phyloP scores from a whole-genome alignment of 225 moss, liverwort and hornwort species.

The Antitrichia curtipendula region DNA sequence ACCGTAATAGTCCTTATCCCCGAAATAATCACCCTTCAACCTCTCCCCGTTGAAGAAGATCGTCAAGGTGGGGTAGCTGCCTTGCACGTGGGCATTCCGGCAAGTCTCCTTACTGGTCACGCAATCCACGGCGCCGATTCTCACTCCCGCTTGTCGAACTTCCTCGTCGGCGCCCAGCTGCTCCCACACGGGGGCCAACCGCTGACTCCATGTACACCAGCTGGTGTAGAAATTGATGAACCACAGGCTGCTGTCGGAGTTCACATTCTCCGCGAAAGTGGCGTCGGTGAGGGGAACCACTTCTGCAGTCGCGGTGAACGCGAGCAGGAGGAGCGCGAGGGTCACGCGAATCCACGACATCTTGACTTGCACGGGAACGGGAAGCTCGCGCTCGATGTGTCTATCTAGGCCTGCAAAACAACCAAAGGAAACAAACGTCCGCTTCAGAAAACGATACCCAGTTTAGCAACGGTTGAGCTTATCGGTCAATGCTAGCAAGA shows the following conservation, averaged over 20 bases:
- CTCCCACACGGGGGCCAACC: slow-evolving; percentile 51
- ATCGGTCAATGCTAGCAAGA: background rate
- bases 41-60: slow-evolving; percentile 40
- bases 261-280: slow-evolving; percentile 49
- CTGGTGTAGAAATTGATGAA: slow-evolving; percentile 62
- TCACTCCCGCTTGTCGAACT: slow-evolving; percentile 33
- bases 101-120: slow-evolving; percentile 31
- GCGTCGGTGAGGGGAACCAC: slow-evolving; percentile 52
- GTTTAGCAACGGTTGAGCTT: background rate
- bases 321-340: background rate
- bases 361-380: background rate
- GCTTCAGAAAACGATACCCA: background rate
- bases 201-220: slow-evolving; percentile 52
- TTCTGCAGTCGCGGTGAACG: background rate
- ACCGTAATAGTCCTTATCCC: background rate
- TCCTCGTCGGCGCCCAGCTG: slow-evolving; percentile 45
- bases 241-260: slow-evolving; percentile 51
- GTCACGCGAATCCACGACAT: background rate
- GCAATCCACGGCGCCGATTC: slow-evolving; percentile 59
- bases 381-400: background rate
- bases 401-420: background rate
- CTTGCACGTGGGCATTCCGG: background rate
- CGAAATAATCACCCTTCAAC: slow-evolving; percentile 1
- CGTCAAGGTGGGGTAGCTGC: slow-evolving; percentile 59
- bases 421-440: background rate